These are phyloP conservation scores for Stephania yunnanensis DNA, from an alignment of 164 flowering plant genomes.

Conservation along the genomic window DNA sequence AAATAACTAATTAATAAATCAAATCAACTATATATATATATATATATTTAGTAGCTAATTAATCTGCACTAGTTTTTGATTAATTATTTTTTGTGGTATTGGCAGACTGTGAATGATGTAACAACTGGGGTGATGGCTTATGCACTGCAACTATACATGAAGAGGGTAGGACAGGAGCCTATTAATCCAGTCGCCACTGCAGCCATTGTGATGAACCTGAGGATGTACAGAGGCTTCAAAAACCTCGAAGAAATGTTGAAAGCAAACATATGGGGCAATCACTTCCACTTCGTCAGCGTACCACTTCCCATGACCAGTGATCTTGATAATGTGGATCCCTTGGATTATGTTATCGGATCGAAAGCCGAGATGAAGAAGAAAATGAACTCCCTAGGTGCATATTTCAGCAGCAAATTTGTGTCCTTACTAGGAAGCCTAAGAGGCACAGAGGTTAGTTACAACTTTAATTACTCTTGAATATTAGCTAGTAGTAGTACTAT, in stretches of 20 bases:
- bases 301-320: constrained; percentile 11
- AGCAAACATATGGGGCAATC: constrained; percentile 15
- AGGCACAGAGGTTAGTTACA: constrained; percentile 9
- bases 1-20: no score
- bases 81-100: background rate
- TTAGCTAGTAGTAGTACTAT: background rate
- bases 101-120: constrained; percentile 20
- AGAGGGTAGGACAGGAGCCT: background rate
- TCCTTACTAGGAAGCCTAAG: background rate
- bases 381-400: constrained; percentile 8
- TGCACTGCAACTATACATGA: constrained; percentile 15
- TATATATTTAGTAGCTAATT: background rate
- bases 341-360: constrained; percentile 3
- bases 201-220: constrained; percentile 11
- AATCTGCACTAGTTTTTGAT: no score
- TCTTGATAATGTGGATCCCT: constrained; percentile 7
- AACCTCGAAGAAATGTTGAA: constrained; percentile 12
- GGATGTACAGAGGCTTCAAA: constrained; percentile 15
- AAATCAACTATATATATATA: background rate
- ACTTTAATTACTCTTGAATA: background rate
- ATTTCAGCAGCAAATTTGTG: constrained; percentile 7
- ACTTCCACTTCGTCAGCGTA: constrained; percentile 12
- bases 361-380: constrained; percentile 11
- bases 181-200: constrained; percentile 1
- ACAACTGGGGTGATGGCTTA: constrained; percentile 10